Percentiles rank a stretch among this genome's conserved stretches.
Evolutionary conservation across 2,329 filamentous ascomycete species (phyloP).

Genomic region (Paecilomyces sp.): DNA sequence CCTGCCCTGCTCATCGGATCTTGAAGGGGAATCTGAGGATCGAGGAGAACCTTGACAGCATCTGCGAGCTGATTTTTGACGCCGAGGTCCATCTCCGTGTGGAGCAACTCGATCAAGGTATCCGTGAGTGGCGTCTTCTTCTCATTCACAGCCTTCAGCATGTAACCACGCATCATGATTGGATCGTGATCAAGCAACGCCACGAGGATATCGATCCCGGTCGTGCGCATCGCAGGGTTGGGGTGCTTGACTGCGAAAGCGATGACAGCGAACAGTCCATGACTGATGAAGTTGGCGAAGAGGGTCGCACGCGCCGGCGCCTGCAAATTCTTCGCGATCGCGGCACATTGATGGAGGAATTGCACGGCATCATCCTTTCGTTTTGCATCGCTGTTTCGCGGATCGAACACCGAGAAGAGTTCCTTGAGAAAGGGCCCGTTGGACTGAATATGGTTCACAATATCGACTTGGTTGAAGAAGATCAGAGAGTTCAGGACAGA

Average conservation of each 20-base stretch:
- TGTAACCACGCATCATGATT: slow-evolving; percentile 85
- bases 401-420: slow-evolving; percentile 76
- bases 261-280: slow-evolving; percentile 83
- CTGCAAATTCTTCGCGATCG: slow-evolving; percentile 90
- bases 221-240: slow-evolving; percentile 79
- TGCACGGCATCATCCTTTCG: slow-evolving; percentile 90
- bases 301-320: slow-evolving; percentile 70
- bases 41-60: slow-evolving; percentile 86
- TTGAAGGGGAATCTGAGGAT: slow-evolving; percentile 57
- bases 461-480: slow-evolving; percentile 98
- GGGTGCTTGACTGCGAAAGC: slow-evolving; percentile 82
- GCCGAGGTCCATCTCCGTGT: slow-evolving; percentile 86
- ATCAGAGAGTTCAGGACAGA: slow-evolving; percentile 96
- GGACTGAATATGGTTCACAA: slow-evolving; percentile 85
- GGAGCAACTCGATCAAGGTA: slow-evolving; percentile 81
- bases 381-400: slow-evolving; percentile 55
- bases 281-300: slow-evolving; percentile 81
- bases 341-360: slow-evolving; percentile 94
- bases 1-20: slow-evolving; percentile 55
- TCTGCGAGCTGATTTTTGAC: slow-evolving; percentile 95
- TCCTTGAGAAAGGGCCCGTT: slow-evolving; percentile 74
- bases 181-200: slow-evolving; percentile 95
- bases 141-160: slow-evolving; percentile 85
- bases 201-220: slow-evolving; percentile 87
- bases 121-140: slow-evolving; percentile 82